Evolutionary conservation across 2,329 filamentous ascomycete genomes (phyloP), one percentile per base, ranked within the genome.

Genomic region (Cadophora sp.): DNA sequence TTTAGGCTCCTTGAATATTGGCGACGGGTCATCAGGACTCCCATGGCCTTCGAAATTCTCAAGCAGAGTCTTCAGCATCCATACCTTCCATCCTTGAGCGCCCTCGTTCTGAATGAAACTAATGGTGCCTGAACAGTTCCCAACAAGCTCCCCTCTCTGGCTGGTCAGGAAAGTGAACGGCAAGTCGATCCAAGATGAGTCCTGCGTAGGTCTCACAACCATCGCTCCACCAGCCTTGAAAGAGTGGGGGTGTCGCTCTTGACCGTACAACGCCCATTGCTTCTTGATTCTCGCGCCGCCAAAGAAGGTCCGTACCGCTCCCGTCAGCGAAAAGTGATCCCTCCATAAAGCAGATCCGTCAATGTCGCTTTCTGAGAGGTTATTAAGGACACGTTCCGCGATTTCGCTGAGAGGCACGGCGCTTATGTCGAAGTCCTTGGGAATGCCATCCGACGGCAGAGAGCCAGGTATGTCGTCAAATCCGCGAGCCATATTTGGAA

Each of bases 21-120:
- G 50, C 50, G 64, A 66, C 9, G 65, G 65, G 16, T 64, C 58
- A 36, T 67, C 66, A 20, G 66, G 66, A 59, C 62, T 27, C 14
- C 61, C 55, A 27, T 20, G 22, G 1, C 66, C 66, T 16, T 64
- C 61, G 20, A 67, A 64, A 56, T 64, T 67, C 58, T 67, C 61
- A 16, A 67, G 47, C 45, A 67, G 13, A 27, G 66, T 67, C 22
- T 58, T 48, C 20, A 67, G 22, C 66, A 67, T 62, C 66, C 66
- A 67, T 7, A 67, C 41, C 30, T 58, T 65, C 61, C 61, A 64
- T 39, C 58, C 41, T 22, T 30, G 30, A 8, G 22, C 48, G 22
- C 33, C 56, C 4, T 39, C 36, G n/a, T 30, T 48, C 9, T 48
- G 55, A 7, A 67, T 8, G 51, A 67, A 58, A 50, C 48, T 58